These are phyloP conservation scores for Phytophthora europaea DNA, from an alignment of 352 stramenopile species.

Conservation along the genomic window DNA sequence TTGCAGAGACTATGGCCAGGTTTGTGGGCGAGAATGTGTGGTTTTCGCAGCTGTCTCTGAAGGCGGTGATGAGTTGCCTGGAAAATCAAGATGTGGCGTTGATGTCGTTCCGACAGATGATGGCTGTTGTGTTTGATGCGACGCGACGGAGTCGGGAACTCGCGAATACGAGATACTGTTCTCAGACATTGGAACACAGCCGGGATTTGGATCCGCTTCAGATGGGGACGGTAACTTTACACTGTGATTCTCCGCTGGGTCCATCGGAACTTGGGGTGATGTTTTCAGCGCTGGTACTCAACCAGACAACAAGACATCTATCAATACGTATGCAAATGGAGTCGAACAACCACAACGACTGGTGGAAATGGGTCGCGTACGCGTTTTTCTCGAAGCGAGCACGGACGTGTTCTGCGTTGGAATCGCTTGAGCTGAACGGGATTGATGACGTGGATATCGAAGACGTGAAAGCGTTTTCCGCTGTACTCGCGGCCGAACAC, in stretches of 20 bases:
- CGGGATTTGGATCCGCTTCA: conserved; percentile 6
- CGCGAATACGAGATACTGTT: conserved; percentile 24
- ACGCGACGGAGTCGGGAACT: conserved; percentile 26
- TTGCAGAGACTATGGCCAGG: conserved; percentile 24
- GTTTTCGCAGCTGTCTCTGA: conserved; percentile 20
- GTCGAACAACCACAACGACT: conserved; percentile 7
- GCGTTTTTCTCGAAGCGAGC: conserved; percentile 30
- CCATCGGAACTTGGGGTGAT: conserved; percentile 13
- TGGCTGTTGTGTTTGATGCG: conserved; percentile 23
- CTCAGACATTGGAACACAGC: not conserved
- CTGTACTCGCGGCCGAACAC: conserved; percentile 13
- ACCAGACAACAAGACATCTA: conserved; percentile 22
- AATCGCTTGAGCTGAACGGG: conserved; percentile 12
- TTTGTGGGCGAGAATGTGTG: conserved; percentile 31
- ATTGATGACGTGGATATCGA: conserved; percentile 12
- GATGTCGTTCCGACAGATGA: conserved; percentile 30
- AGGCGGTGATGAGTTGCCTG: not conserved
- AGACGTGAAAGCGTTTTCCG: conserved; percentile 13
- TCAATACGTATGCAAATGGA: conserved; percentile 10
- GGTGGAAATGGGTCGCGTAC: conserved; percentile 34
- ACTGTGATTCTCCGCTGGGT: conserved; percentile 10
- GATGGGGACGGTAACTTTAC: conserved; percentile 11
- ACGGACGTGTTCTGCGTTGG: conserved; percentile 10
- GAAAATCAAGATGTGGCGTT: not conserved
- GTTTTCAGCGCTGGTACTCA: conserved; percentile 24